Evolutionary conservation across 2,329 filamentous ascomycete genomes (phyloP), one percentile per base, ranked within the genome.

Genomic region (Fusarium vanettenii): DNA sequence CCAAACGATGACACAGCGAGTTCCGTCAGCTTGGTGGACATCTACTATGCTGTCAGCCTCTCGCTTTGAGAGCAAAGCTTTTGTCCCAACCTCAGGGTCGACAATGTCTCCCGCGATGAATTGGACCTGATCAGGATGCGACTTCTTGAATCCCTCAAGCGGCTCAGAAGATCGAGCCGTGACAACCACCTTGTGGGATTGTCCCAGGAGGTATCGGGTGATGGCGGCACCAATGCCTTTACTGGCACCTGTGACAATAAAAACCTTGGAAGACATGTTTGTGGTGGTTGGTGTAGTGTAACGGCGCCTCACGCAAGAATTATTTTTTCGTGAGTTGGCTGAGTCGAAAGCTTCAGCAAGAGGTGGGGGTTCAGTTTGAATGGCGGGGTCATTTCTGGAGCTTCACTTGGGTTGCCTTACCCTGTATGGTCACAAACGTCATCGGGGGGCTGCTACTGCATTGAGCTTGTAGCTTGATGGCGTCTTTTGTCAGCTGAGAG

Each of bases 231-330:
- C 91, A 62, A 92, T 88, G 29, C 91, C 91, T 67, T 89, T 89
- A 81, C 90, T 92, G 20, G 90, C 90, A 33, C 91, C 91, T 4
- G 90, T 92, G 37, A 95, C 86, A 69, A 95, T 91, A 79, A 95
- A 90, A 25, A 90, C 91, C 80, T 94, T 93, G 9, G 88, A 82
- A n/a, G 85, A 62, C 84, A 89, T 87, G 65, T 71, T 81, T 50
- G 61, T 50, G 50, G 13, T 52, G 29, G 60, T 56, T n/a, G n/a
- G 25, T 60, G 35, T 72, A 64, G 22, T 64, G 11, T 37, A 41
- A 48, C 20, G 22, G 18, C n/a, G 39, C 33, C 48, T 33, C n/a
- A 41, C 50, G 35, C 41, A 20, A 39, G 33, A 43, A 20, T 37
- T 14, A 41, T 66, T 43, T 57, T 48, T 27, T 27, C 22, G 33